These are phyloP conservation scores for Paspalum notatum DNA, from an alignment of 176 grass and related monocot species.

Conservation along the genomic window DNA sequence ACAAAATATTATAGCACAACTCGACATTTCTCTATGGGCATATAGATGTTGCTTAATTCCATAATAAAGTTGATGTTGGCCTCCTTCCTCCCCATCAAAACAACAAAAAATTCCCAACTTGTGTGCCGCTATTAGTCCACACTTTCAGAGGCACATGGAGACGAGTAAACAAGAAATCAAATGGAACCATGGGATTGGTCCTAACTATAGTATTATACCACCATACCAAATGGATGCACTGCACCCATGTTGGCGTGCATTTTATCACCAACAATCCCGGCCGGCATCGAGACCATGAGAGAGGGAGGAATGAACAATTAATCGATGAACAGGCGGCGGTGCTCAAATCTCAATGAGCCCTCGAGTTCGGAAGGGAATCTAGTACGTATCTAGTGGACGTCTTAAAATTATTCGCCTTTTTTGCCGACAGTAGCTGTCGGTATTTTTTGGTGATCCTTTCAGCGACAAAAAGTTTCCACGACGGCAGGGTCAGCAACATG, in stretches of 20 bases:
- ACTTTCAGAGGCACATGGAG: conserved; percentile 43
- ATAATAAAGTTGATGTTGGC: conserved; percentile 13
- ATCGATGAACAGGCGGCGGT: not conserved
- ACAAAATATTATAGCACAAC: not conserved
- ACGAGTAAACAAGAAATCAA: conserved; percentile 32
- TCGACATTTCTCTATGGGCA: not conserved
- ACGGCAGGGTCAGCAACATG: not conserved
- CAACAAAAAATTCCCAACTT: conserved; percentile 30
- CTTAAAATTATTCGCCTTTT: conserved; percentile 16
- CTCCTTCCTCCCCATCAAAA: not conserved
- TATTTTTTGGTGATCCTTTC: not conserved
- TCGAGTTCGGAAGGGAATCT: conserved; percentile 25
- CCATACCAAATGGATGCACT: conserved; percentile 1
- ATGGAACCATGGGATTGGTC: conserved; percentile 39
- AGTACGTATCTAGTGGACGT: conserved; percentile 23
- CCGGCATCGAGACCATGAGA: not conserved
- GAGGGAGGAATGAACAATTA: conserved; percentile 7
- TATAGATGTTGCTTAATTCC: conserved; percentile 30
- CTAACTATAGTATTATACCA: too few species aligned
- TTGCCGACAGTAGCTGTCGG: conserved; percentile 25
- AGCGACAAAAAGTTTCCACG: not conserved
- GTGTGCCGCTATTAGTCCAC: conserved; percentile 27
- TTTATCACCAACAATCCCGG: not conserved
- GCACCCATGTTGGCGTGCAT: conserved; percentile 26
- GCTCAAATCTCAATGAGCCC: conserved; percentile 14